Base-by-base conservation (phyloP, 1,139 yeast genomes). In the Saccharomyces hybrid region DNA sequence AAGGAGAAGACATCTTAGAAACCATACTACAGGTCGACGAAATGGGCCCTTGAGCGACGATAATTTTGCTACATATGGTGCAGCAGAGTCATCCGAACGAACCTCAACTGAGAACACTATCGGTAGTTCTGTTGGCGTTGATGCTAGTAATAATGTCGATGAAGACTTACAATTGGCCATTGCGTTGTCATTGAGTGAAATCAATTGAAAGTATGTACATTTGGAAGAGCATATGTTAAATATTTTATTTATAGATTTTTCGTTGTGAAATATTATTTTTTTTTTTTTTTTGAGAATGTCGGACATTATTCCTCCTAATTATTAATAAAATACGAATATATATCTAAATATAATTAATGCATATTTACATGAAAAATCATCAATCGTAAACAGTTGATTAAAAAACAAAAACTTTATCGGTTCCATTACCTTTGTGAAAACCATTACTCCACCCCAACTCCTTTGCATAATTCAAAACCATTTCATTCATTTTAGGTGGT, bases 361-460 rank as follows among this genome's bases (percentile, higher is more conserved):
- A 7, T 34, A 16, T 38, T 20, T 38, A 38, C 44, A 38, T 20
- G 44, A 38, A 38, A 16, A 38, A 38, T 7, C 26, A 13, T 9
- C 5, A 38, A 20, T 20, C 44, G 26, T 38, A 20, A 14, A 20
- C 20, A 20, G n/a, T 38, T 26, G 4, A 42, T 67, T 72, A 85
- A 60, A 86, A 86, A 62, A 86, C 81, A 66, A 85, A 86, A 14
- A 86, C 86, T 69, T 83, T 85, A 59, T 83, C 88, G 55, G 77
- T 76, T 38, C 81, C 80, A 51, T 74, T 72, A 1, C 85, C 79
- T 56, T 74, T 74, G 69, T 78, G 69, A 47, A 70, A 68, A 28
- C 80, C 80, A 59, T 76, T 74, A 16, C 75, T 78, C 84, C 88
- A 86, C 1, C 91, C 90, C 55, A 84, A 70, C 50, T 81, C 82